Base-by-base conservation (phyloP, 345 rosid species). In the Jatropha curcas region DNA sequence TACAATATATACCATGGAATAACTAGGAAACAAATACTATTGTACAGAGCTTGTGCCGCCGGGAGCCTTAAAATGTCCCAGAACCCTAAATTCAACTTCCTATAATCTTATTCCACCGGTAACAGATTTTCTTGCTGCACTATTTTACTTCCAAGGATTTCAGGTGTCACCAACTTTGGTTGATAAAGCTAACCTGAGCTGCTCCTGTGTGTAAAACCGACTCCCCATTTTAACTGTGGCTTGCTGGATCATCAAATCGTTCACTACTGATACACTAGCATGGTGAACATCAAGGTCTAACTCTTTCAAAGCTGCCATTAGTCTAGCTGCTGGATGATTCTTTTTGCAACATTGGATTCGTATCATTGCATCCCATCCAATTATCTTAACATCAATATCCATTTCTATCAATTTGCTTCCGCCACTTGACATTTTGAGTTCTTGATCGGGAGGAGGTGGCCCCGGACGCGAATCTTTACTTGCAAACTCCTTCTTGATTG, bases 201-300 rank as follows among this genome's bases (percentile, higher is more conserved):
- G 97, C 37, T 94, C 97, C 52, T 83, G 98, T 0, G 95, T 83
- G 83, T 88, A 94, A 71, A 85, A 78, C 71, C 85, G 88, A 63
- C 83, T 84, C 22, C 91, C 93, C 94, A 94, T 94, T 81, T 89
- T 92, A 60, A 94, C 98, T 0, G 97, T 90, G 2, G 98, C 98
- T 87, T 94, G 97, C 60, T 90, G 98, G 76, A 94, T 94, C 98
- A 92, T 94, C 81, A 94, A 72, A 72, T 92, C 98, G 68, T 94
- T 90, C 79, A 90, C 87, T 41, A 90, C 97, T 0, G 97, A 88
- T 50, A 90, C 89, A 65, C 97, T 94, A 13, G 97, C 98, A 14
- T 94, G 95, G 73, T 87, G 85, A 66, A 94, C 97, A 48, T 94
- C 97, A 50, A 94, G 86, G 68, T 92, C 97, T 78, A 94, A 72